These are phyloP conservation scores for Coemansia sp. DNA, from an alignment of 192 early-diverging fungal species.

Conservation along the genomic window DNA sequence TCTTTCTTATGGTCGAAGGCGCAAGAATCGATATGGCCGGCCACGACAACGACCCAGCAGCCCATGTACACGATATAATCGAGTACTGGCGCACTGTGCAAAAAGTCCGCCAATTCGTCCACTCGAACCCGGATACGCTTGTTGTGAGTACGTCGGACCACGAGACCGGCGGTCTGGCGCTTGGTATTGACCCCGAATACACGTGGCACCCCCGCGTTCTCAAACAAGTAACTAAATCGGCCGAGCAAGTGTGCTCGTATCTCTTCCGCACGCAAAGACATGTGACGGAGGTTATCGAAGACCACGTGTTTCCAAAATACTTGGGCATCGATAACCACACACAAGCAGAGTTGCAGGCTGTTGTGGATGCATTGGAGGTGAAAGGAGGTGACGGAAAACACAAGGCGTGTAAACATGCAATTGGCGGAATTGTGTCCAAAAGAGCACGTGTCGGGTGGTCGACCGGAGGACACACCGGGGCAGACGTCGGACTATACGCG, in stretches of 20 bases:
- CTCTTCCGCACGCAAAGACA: background rate
- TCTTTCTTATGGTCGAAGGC: slow-evolving; percentile 64
- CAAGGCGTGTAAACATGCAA: slow-evolving; percentile 23
- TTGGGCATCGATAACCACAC: slow-evolving; percentile 44
- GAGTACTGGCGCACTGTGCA: slow-evolving; percentile 58
- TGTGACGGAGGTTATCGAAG: slow-evolving; percentile 5
- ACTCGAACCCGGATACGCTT: slow-evolving; percentile 50
- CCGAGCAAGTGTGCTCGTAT: slow-evolving; percentile 29
- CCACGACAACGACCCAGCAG: slow-evolving; percentile 60
- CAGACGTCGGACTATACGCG: slow-evolving; percentile 83
- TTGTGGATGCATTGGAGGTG: slow-evolving; percentile 2
- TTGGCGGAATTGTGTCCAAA: slow-evolving; percentile 27
- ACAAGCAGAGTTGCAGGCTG: slow-evolving; percentile 10
- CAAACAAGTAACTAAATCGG: slow-evolving; percentile 21
- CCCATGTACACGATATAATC: slow-evolving; percentile 59
- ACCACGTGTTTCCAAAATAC: slow-evolving; percentile 13
- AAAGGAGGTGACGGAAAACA: background rate
- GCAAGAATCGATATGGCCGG: slow-evolving; percentile 61
- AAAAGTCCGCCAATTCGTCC: slow-evolving; percentile 49
- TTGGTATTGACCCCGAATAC: slow-evolving; percentile 55
- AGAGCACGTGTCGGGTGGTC: slow-evolving; percentile 59
- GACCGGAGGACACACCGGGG: slow-evolving; percentile 88
- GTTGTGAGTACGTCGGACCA: slow-evolving; percentile 61
- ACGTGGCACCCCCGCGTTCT: slow-evolving; percentile 51
- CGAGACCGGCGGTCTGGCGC: slow-evolving; percentile 61